Evolutionary conservation across 257 asterid genomes (phyloP), one percentile per base, ranked within the genome.

Genomic region (Salvia hispanica): DNA sequence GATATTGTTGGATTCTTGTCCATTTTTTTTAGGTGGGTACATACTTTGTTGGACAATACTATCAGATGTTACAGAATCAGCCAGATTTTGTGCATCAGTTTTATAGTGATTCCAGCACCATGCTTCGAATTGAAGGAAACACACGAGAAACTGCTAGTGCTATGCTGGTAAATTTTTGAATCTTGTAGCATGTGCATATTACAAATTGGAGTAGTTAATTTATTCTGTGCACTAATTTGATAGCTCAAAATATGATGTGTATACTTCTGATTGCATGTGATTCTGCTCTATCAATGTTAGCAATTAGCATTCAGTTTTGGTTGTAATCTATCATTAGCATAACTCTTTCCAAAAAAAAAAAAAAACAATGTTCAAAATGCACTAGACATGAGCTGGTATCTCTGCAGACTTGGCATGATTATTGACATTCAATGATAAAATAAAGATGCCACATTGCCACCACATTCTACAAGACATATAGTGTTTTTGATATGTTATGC

Each of bases 31-130:
- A 93, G 99, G 96, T 94, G 64, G 99, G 99, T 37, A 84, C 96
- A 6, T 94, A 94, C 86, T 94, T 94, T 72, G 96, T 94, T 28
- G 96, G 97, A 66, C 96, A 87, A 73, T 94, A 91, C 82, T 94
- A 94, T 77, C 96, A 91, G 83, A 85, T 94, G 82, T 77, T 94
- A 48, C 96, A 91, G 81, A 85, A 62, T 28, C 95, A 87, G 82
- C 97, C 99, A 0, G 96, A 88, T 52, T 86, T 75, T 78, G 93
- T 81, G 53, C 84, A 88, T 76, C 97, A 88, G 77, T 91, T 94
- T 75, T 94, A 94, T 81, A 84, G 88, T 46, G 95, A 91, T 56
- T 82, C 88, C 59, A 91, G 99, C 84, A 91, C 96, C 44, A 71
- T 91, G 96, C 86, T 94, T 77, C 94, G 98, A 58, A 84, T 87